Conservation (phyloP, 495 filamentous ascomycete genomes). For the Neurospora terricola region DNA sequence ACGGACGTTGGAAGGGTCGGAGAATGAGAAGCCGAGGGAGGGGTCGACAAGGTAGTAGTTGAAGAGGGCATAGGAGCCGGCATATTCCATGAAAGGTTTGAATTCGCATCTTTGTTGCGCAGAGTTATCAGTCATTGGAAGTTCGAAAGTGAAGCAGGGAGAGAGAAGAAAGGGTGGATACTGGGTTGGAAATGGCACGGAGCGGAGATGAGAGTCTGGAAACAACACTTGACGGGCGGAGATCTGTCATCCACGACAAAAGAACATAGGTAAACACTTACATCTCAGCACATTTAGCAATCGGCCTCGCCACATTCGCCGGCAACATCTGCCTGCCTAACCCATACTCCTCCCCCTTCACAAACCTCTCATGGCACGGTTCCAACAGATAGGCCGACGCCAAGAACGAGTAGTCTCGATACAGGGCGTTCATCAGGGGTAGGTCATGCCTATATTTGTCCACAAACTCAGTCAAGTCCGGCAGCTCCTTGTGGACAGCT, state of each 20-base stretch:
- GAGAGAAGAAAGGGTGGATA: background rate
- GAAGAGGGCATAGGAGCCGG: slow-evolving; percentile 81
- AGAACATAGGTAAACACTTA: slow-evolving; percentile 36
- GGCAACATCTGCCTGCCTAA: slow-evolving; percentile 64
- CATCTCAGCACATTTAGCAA: slow-evolving; percentile 69
- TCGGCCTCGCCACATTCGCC: slow-evolving; percentile 57
- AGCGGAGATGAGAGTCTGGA: background rate
- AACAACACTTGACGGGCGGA: too few species aligned
- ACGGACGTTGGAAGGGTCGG: slow-evolving; percentile 63
- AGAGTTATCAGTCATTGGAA: background rate
- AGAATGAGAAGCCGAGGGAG: slow-evolving; percentile 50
- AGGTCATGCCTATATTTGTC: slow-evolving; percentile 62
- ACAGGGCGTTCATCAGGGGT: slow-evolving; percentile 68
- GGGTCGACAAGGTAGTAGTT: slow-evolving; percentile 71
- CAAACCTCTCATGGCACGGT: slow-evolving; percentile 73
- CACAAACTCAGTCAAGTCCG: slow-evolving; percentile 61
- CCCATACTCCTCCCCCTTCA: slow-evolving; percentile 61
- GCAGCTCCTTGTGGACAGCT: slow-evolving; percentile 52
- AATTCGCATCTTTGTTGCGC: slow-evolving; percentile 42
- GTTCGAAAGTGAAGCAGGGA: background rate
- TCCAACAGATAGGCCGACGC: slow-evolving; percentile 86
- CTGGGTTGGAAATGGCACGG: slow-evolving; percentile 1
- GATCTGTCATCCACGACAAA: background rate
- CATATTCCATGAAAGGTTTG: slow-evolving; percentile 92
- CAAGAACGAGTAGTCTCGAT: slow-evolving; percentile 83